Conservation (phyloP, 345 rosid species). For the Rhodomyrtus tomentosa region DNA sequence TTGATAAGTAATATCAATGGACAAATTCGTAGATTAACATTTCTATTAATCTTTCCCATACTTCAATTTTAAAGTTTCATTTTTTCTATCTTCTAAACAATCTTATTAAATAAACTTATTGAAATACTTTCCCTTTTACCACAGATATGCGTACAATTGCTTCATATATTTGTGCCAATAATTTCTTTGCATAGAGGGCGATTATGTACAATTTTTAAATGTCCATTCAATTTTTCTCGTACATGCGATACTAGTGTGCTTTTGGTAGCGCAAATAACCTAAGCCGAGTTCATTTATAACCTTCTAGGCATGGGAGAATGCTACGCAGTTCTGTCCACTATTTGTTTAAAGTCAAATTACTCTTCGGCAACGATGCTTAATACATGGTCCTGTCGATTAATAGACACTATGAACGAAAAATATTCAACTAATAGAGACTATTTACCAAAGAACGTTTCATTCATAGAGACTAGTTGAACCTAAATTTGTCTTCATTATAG, state of each 20-base stretch:
- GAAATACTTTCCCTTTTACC: background rate
- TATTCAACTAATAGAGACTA: background rate
- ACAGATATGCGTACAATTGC: background rate
- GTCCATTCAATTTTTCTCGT: background rate
- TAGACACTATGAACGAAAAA: background rate
- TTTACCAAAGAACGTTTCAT: background rate
- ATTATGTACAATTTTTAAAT: background rate
- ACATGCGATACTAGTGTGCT: background rate
- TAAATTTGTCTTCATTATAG: constrained; percentile 12
- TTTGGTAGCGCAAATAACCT: background rate
- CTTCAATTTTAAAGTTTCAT: background rate
- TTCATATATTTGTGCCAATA: background rate
- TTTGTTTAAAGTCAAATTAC: background rate
- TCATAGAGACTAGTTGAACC: constrained; percentile 5
- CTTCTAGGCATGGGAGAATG: background rate
- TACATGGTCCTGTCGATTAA: background rate
- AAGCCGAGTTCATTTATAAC: background rate
- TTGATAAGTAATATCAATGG: background rate
- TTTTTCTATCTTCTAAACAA: background rate
- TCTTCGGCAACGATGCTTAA: background rate
- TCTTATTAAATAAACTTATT: background rate
- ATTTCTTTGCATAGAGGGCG: background rate
- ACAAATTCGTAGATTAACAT: background rate
- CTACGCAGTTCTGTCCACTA: background rate
- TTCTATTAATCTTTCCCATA: background rate